Percentiles rank a stretch among this genome's conserved stretches.
Evolutionary conservation across 2,329 filamentous ascomycete genomes (phyloP).

Genomic region (Colletotrichum aenigma): DNA sequence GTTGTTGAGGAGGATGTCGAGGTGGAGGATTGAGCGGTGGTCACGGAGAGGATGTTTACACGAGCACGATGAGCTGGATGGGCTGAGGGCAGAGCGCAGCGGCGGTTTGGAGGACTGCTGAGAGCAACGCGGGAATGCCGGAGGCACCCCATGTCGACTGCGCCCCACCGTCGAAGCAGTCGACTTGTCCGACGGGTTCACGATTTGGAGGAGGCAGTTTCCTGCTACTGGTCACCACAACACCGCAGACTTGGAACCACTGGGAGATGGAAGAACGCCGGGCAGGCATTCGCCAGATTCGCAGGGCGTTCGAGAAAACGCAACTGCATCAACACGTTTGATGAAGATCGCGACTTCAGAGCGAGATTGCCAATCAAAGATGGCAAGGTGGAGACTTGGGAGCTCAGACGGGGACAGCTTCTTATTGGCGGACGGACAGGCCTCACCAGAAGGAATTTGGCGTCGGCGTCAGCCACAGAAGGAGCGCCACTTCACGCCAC

Average conservation of each 20-base stretch:
- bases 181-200: background rate
- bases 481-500: background rate
- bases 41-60: background rate
- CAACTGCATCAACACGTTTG: background rate
- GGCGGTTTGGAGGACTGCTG: background rate
- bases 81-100: background rate
- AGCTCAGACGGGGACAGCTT: background rate
- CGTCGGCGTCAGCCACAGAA: background rate
- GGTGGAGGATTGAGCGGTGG: conserved; percentile 31
- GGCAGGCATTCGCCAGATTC: background rate
- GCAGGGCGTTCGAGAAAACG: background rate
- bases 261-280: background rate
- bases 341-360: background rate
- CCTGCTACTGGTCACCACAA: background rate
- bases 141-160: background rate
- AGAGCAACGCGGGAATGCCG: background rate
- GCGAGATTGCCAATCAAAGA: background rate
- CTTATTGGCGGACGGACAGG: background rate
- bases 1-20: conserved; percentile 41
- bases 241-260: background rate
- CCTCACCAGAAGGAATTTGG: background rate
- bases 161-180: background rate
- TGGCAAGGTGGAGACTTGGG: background rate
- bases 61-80: background rate
- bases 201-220: background rate